phyloP scores from a whole-genome alignment of 1,284 basidiomycete genomes.

The Trametes pubescens region DNA sequence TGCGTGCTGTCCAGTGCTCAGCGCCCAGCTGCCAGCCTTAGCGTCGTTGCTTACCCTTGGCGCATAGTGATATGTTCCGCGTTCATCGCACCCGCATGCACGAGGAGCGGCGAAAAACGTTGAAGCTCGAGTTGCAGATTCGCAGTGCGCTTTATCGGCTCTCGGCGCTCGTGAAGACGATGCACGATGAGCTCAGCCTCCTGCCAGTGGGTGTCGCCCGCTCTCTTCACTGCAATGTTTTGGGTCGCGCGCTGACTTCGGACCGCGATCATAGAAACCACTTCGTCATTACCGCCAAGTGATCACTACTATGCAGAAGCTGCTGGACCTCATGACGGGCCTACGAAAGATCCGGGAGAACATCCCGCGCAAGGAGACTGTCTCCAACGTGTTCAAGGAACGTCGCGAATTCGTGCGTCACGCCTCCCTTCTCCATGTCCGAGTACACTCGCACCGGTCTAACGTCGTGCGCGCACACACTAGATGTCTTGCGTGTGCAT shows the following conservation, averaged over 20 bases:
- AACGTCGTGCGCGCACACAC: background rate
- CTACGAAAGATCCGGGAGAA: conserved; percentile 58
- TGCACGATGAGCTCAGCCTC: conserved; percentile 59
- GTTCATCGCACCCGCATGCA: conserved; percentile 41
- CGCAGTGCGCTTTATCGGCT: conserved; percentile 51
- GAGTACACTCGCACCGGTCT: background rate
- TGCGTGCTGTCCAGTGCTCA: conserved; percentile 32
- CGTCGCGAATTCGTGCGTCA: conserved; percentile 54
- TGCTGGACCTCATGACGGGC: conserved; percentile 56
- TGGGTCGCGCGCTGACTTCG: background rate
- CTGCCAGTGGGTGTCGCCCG: conserved; percentile 51
- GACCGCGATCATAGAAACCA: conserved; percentile 50
- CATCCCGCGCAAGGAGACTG: conserved; percentile 55
- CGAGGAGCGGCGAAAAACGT: conserved; percentile 46
- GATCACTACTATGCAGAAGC: conserved; percentile 50
- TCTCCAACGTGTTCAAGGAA: conserved; percentile 51
- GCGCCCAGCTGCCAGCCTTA: background rate
- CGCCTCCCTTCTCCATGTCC: background rate
- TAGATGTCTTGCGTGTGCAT: conserved; percentile 58
- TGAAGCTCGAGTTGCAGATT: conserved; percentile 54
- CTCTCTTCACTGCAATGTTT: background rate
- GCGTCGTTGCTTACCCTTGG: conserved; percentile 9
- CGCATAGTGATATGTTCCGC: conserved; percentile 50
- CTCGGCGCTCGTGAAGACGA: conserved; percentile 50
- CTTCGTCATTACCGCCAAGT: conserved; percentile 53